Evolutionary conservation across 305 asterid genomes (phyloP).

Genomic region (Solanum hybrid): DNA sequence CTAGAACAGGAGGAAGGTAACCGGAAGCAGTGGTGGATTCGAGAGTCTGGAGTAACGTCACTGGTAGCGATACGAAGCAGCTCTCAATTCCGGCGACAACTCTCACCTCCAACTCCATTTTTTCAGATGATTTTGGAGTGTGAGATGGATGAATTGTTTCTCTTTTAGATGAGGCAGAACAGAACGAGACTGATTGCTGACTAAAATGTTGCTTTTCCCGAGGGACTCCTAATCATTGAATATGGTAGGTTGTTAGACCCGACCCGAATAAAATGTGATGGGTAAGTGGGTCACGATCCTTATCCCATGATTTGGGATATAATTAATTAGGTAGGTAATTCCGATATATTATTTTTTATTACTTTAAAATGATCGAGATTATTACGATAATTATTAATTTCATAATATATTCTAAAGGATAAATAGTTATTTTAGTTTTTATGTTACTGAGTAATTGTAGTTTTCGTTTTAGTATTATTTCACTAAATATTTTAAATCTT

Average conservation of each 20-base stretch:
- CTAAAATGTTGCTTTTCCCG: background rate
- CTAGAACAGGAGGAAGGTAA: constrained; percentile 79
- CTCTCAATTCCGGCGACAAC: constrained; percentile 59
- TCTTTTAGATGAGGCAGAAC: background rate
- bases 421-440: background rate
- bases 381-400: too few species aligned
- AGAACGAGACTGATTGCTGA: background rate
- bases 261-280: background rate
- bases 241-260: background rate
- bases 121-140: background rate
- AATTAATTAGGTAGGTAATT: background rate
- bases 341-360: background rate
- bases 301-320: background rate
- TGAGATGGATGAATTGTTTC: background rate
- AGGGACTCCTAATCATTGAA: background rate
- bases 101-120: constrained; percentile 89
- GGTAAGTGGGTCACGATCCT: background rate
- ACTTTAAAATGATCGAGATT: background rate
- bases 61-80: constrained; percentile 80
- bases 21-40: constrained; percentile 40
- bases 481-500: too few species aligned
- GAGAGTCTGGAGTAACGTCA: constrained; percentile 66
- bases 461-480: background rate
- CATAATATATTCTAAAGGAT: background rate
- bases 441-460: background rate